Evolutionary conservation across 495 filamentous ascomycete species (phyloP).

Genomic region (Aspergillus sclerotiicarbonarius): DNA sequence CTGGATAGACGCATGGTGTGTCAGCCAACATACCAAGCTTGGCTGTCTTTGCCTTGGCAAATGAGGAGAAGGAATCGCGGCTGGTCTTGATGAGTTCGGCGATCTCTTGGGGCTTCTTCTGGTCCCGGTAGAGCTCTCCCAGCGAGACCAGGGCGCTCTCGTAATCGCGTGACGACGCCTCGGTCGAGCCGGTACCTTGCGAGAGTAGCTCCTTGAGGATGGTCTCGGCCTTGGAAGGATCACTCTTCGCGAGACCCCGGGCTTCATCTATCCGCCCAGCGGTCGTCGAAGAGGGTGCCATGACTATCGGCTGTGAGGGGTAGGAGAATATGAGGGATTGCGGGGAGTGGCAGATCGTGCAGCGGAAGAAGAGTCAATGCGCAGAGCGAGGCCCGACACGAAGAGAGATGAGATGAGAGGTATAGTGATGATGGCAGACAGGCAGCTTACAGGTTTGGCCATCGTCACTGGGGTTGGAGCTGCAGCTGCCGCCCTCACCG

Average conservation of each 20-base stretch:
- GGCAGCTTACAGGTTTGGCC: constrained; percentile 12
- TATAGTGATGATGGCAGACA: constrained; percentile 12
- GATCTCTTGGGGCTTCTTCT: constrained; percentile 82
- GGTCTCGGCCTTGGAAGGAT: constrained; percentile 75
- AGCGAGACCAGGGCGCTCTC: constrained; percentile 69
- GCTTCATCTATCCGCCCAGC: constrained; percentile 75
- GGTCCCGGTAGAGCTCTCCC: constrained; percentile 89
- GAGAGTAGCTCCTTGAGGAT: constrained; percentile 88
- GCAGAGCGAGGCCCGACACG: not conserved
- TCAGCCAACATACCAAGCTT: constrained; percentile 73
- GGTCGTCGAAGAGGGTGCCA: constrained; percentile 51
- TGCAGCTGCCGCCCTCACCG: constrained; percentile 21
- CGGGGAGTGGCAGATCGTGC: not conserved
- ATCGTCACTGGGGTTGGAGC: constrained; percentile 21
- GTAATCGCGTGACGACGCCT: constrained; percentile 82
- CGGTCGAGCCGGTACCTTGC: constrained; percentile 75
- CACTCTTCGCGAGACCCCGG: constrained; percentile 73
- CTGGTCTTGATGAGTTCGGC: constrained; percentile 89
- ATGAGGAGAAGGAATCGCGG: constrained; percentile 85
- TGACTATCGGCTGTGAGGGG: constrained; percentile 26
- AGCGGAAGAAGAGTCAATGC: not conserved
- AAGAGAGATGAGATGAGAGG: not conserved
- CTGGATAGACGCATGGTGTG: no score
- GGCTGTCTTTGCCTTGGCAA: constrained; percentile 97
- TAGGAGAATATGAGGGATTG: not conserved